A percentile compares a stretch with the other conserved stretches of the same genome.
phyloP scores from a whole-genome alignment of 306 rosid species.

The Parietaria judaica region DNA sequence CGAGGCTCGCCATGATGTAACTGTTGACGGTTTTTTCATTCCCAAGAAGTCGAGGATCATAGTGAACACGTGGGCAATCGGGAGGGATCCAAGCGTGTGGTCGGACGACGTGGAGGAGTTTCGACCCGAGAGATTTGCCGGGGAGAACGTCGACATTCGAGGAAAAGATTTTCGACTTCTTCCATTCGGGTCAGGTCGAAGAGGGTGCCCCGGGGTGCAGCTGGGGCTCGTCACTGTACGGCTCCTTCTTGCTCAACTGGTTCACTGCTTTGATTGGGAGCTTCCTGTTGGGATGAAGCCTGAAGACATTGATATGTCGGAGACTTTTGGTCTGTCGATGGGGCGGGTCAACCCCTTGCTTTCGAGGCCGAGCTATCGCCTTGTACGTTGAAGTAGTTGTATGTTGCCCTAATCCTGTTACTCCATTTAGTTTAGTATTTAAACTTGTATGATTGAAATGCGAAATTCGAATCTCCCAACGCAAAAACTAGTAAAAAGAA shows the following conservation, averaged over 20 bases:
- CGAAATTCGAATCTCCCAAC: no score
- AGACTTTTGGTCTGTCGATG: not conserved
- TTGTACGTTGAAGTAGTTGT: not conserved
- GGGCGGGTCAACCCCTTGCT: conserved; percentile 1
- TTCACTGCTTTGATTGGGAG: conserved; percentile 8
- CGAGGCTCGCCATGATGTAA: not conserved
- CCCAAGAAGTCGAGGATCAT: conserved; percentile 1
- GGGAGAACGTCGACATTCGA: not conserved
- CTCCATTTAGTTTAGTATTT: no score
- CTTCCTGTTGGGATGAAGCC: not conserved
- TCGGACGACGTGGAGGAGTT: conserved; percentile 6
- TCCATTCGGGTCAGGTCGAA: conserved; percentile 2
- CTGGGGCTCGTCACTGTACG: not conserved
- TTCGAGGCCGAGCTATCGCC: not conserved
- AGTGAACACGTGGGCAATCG: not conserved
- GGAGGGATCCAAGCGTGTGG: conserved; percentile 1
- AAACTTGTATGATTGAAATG: no score
- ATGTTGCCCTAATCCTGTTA: not conserved
- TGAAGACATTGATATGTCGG: conserved; percentile 1
- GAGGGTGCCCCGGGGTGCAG: conserved; percentile 3
- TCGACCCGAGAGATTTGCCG: not conserved
- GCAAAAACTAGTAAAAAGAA: no score
- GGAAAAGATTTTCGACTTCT: conserved; percentile 1
- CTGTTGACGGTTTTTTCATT: not conserved
- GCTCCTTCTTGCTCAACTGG: conserved; percentile 2